Evolutionary conservation across 2,329 filamentous ascomycete genomes (phyloP), one percentile per base, ranked within the genome.

Genomic region (Aspergillus sp.): DNA sequence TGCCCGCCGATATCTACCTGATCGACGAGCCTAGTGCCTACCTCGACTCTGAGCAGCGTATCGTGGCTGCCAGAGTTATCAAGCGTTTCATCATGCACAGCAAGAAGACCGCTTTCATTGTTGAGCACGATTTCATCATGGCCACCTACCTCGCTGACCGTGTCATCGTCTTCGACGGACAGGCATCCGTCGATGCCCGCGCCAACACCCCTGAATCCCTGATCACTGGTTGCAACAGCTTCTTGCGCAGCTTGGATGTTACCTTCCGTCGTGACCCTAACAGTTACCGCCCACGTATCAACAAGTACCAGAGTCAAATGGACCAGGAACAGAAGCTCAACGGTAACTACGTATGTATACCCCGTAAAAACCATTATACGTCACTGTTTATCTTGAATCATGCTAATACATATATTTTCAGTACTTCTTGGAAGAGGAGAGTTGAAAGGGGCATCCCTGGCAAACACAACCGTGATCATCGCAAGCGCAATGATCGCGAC

Each of bases 111-210:
- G 93, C 93, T 40, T 98, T 98, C 69, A 83, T 98, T 57, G 91
- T 98, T 67, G 93, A 98, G 83, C 93, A 98, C 86, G 93, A 98
- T 79, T 97, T 98, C 76, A 95, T 97, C 75, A 96, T 97, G 90
- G 82, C 82, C 33, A 86, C 82, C 35, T 86, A 86, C 62, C 77
- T 86, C 37, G 82, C 93, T 37, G 94, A 98, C 64, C 88, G 93
- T 56, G 93, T 98, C 68, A 98, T 98, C 62, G 93, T 98, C 62
- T 98, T 98, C 62, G 93, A 97, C 64, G 93, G 94, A 58, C 66
- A 94, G 73, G 93, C 94, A 39, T 93, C 90, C 62, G 79, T 95
- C 57, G 77, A 95, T 56, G 81, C 93, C 42, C 88, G 85, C 56
- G 94, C 93, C 56, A 95, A 95, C 69, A 76, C 77, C 40, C 93